Base-by-base conservation (phyloP, 352 stramenopile species). In the Phytophthora aleatoria region DNA sequence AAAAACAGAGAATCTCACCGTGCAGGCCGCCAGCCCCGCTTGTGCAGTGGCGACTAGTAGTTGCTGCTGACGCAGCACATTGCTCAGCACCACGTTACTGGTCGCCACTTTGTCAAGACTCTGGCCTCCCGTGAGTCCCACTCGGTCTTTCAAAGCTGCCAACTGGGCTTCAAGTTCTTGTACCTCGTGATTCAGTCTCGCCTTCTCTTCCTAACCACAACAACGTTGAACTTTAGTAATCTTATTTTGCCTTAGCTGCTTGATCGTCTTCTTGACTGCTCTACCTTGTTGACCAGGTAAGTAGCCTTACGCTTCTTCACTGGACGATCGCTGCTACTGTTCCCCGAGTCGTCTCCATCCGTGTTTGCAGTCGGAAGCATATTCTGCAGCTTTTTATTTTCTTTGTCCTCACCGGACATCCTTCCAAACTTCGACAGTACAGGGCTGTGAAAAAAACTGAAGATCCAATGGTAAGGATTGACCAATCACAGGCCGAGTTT, bases 281-380 rank as follows among this genome's bases (percentile, higher is more conserved):
- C 45, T 45, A 63, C 61, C 45, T 68, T 68, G 1, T 47, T 62
- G 30, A 68, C 12, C 13, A 68, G 36, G 24, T 68, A 68, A 15
- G 60, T 57, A 28, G 52, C 45, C 48, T 68, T 68, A 27, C 52
- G 61, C 15, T 68, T 68, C 33, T 68, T 68, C 45, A 56, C 52
- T 30, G 45, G 45, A 2, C 27, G 61, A 42, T 13, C 26, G 12
- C 5, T 24, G 39, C 27, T 50, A 8, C 7, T 33, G 35, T 28
- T 47, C 26, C n/a, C 3, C 8, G 43, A 48, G 47, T 54, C 52
- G 3, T 58, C 47, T 35, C 41, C 61, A 31, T 63, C 61, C 10
- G 50, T 48, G 12, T 28, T 68, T 11, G 28, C 47, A 30, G n/a
- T 30, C 27, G 61, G 45, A 48, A 47, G 53, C 36, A 39, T n/a